Evolutionary conservation across 495 filamentous ascomycete species (phyloP), one percentile per base, ranked within the genome.

Genomic region (Physcia stellaris): DNA sequence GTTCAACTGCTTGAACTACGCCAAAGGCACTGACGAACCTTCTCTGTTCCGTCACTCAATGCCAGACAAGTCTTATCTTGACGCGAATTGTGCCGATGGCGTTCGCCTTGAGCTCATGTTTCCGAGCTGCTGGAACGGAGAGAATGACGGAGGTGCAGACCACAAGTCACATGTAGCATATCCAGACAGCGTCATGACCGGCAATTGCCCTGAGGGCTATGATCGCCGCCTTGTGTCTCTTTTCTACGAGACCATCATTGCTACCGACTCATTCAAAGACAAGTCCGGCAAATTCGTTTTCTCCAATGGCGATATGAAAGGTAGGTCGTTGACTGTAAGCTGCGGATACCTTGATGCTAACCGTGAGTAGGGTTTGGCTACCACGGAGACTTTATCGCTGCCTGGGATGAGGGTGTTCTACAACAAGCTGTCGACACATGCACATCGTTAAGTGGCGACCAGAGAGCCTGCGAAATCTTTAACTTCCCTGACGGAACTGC

Each of bases 1-100:
- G 2, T 94, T 88, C 67, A 94, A 94, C 62, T 96, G 88, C 56
- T 57, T 96, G 35, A 70, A 94, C 68, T 92, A 92, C 50, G 39
- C 49, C 16, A 63, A 53, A 21, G 24, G 37, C 0, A 43, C 54
- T 0, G 49, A 77, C 15, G 86, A 94, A 52, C 63, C 67, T 1
- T 76, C 84, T 12, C 62, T 94, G n/a, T 76, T 68, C 36, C 81
- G 87, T 31, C 84, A 90, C 53, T 76, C 70, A 49, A 32, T 96
- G 48, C 87, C 88, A 0, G 71, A 80, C 39, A 90, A 94, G 67
- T 57, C 57, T 1, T 90, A 66, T 46, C 64, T 92, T 21, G 84
- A 93, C 49, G 66, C 61, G 27, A 71, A 87, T 49, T 94, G 86
- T 52, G 50, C 52, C 0, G 71, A 90, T 46, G 86, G 86, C 34